Evolutionary conservation across 2,329 filamentous ascomycete genomes (phyloP).

Genomic region (Periconia sp.): DNA sequence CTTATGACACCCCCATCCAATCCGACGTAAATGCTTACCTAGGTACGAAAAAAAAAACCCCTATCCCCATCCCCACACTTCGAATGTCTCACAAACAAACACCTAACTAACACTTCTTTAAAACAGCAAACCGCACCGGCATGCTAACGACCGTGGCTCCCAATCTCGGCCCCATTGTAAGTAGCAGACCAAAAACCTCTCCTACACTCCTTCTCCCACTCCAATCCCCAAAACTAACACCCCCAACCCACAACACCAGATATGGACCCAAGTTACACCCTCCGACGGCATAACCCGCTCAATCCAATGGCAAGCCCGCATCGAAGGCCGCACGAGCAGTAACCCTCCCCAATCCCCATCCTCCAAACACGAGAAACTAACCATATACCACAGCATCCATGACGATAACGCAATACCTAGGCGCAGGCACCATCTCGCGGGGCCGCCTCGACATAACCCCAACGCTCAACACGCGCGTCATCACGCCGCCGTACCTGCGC

Average conservation of each 20-base stretch:
- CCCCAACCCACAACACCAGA: slow-evolving; percentile 24
- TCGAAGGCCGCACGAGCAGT: slow-evolving; percentile 50
- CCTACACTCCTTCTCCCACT: neutral
- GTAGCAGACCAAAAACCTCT: neutral
- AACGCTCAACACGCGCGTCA: slow-evolving; percentile 58
- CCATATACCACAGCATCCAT: slow-evolving; percentile 26
- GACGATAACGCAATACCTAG: slow-evolving; percentile 57
- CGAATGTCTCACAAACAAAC: too few species aligned
- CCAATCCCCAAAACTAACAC: neutral
- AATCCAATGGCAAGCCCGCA: slow-evolving; percentile 65
- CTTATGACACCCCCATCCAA: slow-evolving; percentile 50
- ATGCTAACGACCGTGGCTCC: slow-evolving; percentile 64
- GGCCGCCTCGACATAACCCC: slow-evolving; percentile 61
- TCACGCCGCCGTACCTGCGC: slow-evolving; percentile 59
- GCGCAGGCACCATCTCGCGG: slow-evolving; percentile 60
- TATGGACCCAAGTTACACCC: slow-evolving; percentile 58
- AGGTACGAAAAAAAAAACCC: slow-evolving; percentile 25
- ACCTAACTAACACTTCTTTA: too few species aligned
- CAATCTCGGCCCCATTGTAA: slow-evolving; percentile 59
- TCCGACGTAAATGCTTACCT: slow-evolving; percentile 42
- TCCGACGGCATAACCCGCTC: slow-evolving; percentile 62
- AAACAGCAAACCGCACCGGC: slow-evolving; percentile 49
- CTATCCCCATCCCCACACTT: neutral
- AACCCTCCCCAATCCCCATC: neutral
- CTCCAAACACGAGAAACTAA: slow-evolving; percentile 3